phyloP scores from a whole-genome alignment of 345 rosid genomes.

The Sisymbrium altissimum region DNA sequence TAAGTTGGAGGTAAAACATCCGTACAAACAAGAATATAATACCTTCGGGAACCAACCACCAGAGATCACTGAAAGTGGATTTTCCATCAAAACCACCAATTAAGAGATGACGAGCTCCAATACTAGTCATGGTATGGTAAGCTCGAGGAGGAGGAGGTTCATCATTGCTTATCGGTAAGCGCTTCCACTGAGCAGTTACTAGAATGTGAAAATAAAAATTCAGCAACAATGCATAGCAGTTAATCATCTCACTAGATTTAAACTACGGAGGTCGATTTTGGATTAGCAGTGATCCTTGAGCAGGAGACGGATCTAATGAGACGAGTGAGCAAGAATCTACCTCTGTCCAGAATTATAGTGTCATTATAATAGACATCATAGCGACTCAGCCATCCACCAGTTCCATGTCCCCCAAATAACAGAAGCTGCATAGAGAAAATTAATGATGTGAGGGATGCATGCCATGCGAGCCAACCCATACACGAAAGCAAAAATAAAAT shows the following conservation, averaged over 20 bases:
- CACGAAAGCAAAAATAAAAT: background rate
- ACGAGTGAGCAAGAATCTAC: slow-evolving; percentile 34
- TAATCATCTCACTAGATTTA: slow-evolving; percentile 19
- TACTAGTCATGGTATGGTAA: slow-evolving; percentile 74
- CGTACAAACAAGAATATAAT: slow-evolving; percentile 13
- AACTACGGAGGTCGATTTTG: background rate
- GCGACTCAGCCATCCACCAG: slow-evolving; percentile 99
- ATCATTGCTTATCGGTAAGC: slow-evolving; percentile 57
- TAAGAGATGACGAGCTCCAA: slow-evolving; percentile 76
- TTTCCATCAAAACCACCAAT: slow-evolving; percentile 98
- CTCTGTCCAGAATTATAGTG: slow-evolving; percentile 79
- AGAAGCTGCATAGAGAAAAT: slow-evolving; percentile 57
- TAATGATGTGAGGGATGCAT: slow-evolving; percentile 3
- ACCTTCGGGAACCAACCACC: slow-evolving; percentile 99
- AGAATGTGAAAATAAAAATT: slow-evolving; percentile 1
- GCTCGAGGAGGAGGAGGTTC: slow-evolving; percentile 94
- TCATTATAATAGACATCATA: slow-evolving; percentile 93
- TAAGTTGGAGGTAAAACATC: slow-evolving; percentile 2
- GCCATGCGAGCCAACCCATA: background rate
- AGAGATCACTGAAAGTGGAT: slow-evolving; percentile 78
- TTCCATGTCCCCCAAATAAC: slow-evolving; percentile 97
- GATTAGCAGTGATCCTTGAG: background rate
- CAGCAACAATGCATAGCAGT: background rate
- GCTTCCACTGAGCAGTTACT: slow-evolving; percentile 98
- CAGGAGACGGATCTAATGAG: background rate